Evolutionary conservation across 176 grass and related monocot species (phyloP), one percentile per base, ranked within the genome.

Genomic region (Cocos nucifera): DNA sequence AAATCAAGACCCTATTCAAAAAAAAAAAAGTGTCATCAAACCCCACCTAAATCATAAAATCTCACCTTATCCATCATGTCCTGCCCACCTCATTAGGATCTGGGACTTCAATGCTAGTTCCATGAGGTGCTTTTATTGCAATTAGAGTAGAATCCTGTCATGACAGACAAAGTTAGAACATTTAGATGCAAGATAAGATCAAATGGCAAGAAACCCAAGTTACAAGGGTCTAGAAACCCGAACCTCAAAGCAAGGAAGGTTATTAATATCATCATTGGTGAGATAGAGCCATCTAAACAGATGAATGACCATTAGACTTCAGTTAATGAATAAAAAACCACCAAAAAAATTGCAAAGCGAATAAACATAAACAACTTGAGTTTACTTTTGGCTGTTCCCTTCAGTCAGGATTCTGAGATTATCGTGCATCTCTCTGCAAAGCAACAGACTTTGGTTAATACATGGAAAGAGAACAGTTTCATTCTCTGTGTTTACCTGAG

Each of bases 41-140:
- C 22, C 19, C 8, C 22, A 22, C 19, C 54, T 22, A 56, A 22
- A 19, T 14, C 19, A 56, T 4, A 14, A 14, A 22, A 4, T 9
- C 7, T 20, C 22, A 56, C 22, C 18, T 44, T 58, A 22, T 6
- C 25, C 18, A 22, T 60, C 62, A 29, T 51, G 80, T 66, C 57
- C 17, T 69, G 56, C 29, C 26, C 76, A 56, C 18, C 54, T 22
- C 54, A 56, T 22, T 1, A 56, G 54, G 92, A 29, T 96, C 80
- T 66, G 80, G 92, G 66, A 85, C 92, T 87, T 96, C 92, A 58
- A 96, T n/a, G 69, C 57, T 82, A 5, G 92, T 90, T 51, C 92
- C 92, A 16, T 70, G 92, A 75, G 92, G 92, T 77, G 87, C 87
- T 22, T 87, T 85, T 70, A 96, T 78, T 63, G 86, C 86, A 62